Base-by-base conservation (phyloP, 1,284 basidiomycete species). In the Cutaneotrichosporon dermatis region DNA sequence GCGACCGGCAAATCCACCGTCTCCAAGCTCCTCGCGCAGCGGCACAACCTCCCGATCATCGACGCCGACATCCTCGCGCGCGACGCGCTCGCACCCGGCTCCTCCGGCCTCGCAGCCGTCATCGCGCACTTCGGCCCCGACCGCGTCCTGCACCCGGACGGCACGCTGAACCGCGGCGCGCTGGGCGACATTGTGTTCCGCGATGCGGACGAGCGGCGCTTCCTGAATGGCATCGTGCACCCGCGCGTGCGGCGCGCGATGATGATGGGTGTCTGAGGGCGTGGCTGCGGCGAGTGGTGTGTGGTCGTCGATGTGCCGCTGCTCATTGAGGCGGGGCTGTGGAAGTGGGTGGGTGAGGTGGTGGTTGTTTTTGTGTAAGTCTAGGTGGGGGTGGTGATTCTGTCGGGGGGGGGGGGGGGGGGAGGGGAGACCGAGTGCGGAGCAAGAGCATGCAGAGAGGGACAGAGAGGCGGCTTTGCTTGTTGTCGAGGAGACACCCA, bases 221-320 rank as follows among this genome's bases (percentile, higher is more conserved):
- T 82, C 71, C 78, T 98, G 62, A 97, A 98, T 73, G 77, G 79
- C 4, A 93, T 98, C 67, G 86, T 95, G 2, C 95, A 99, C 75
- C 92, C 93, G 4, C 88, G 90, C 0, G 91, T 99, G 34, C 80
- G 87, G 54, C 82, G 82, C 59, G 86, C 83, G 12, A 91, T 97
- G 84, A 75, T 88, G 12, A 84, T 83, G 82, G 80, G 80, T 57
- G 82, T 96, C 51, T 92, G 51, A 79, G 80, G 59, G 81, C 81
- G 64, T 99, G 95, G 93, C 57, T 92, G 40, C 78, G 75, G 35
- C 3, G 80, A 90, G 65, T 86, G 84, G 69, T 82, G 88, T 55
- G 90, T 90, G 61, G 83, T 99, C 2, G 79, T 98, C 60, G 95
- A 98, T 75, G 89, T 97, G 6, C 95, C 95, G n/a, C 78, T 98